Evolutionary conservation across 129 eudicot genomes (phyloP).

Genomic region (Helianthus tuberosus): DNA sequence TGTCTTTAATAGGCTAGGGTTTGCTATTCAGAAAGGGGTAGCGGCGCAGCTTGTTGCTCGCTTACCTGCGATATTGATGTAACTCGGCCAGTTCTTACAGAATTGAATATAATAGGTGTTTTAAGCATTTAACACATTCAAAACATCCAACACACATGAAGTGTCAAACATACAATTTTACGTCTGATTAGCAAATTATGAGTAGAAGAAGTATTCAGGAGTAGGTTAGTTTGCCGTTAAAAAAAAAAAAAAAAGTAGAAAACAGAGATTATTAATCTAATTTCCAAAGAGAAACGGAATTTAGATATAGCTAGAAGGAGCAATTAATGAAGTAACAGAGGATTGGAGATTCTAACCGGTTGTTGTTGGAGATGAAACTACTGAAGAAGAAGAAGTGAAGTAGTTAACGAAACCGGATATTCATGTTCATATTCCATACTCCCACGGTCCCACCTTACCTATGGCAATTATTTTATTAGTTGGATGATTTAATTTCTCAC

Average conservation of each 20-base stretch:
- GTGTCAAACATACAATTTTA: background rate
- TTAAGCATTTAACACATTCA: background rate
- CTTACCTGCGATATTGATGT: too few relatives aligned
- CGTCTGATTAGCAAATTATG: background rate
- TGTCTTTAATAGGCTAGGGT: too few relatives aligned
- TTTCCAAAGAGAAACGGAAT: background rate
- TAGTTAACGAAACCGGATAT: background rate
- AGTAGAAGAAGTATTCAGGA: background rate
- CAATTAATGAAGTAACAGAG: background rate
- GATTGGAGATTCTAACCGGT: background rate
- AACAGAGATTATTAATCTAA: too few relatives aligned
- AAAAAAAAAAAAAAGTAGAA: too few relatives aligned
- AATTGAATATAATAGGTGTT: too few relatives aligned
- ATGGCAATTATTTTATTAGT: background rate
- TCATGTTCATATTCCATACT: too few relatives aligned
- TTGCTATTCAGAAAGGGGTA: too few relatives aligned
- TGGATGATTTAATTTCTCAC: slow-evolving; percentile 7
- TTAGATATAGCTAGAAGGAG: background rate
- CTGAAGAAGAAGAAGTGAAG: background rate
- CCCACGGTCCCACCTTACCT: too few relatives aligned
- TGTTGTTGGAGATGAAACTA: background rate
- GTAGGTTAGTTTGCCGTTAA: too few relatives aligned
- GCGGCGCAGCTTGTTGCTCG: too few relatives aligned
- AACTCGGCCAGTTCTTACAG: too few relatives aligned
- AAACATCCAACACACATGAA: background rate